These are phyloP conservation scores for Eudorina sp. DNA, from an alignment of 139 green algal species.

Conservation along the genomic window DNA sequence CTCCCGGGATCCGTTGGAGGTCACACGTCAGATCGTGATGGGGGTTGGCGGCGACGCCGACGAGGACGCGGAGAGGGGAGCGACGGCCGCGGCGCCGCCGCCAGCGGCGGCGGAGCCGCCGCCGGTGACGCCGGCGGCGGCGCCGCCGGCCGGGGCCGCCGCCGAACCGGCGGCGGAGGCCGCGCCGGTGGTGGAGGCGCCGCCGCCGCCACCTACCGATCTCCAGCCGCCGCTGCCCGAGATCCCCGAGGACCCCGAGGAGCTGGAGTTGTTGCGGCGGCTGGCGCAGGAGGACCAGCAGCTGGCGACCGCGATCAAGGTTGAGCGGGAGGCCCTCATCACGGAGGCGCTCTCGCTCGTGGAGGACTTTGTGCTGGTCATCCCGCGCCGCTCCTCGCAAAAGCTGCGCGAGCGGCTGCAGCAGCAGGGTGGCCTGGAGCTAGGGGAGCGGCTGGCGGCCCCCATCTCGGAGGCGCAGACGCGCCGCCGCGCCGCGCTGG, in stretches of 20 bases:
- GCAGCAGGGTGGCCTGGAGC: constrained; percentile 7
- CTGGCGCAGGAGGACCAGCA: not conserved
- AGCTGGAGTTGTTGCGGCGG: not conserved
- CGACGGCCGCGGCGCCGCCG: not conserved
- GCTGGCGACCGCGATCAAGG: not conserved
- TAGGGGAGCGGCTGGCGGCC: not conserved
- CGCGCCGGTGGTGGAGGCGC: too few relatives aligned
- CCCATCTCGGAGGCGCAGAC: not conserved
- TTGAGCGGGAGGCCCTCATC: not conserved
- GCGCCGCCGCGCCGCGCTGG: not conserved
- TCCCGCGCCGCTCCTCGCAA: constrained; percentile 16
- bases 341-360: not conserved
- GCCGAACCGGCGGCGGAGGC: not conserved
- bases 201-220: not conserved
- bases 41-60: not conserved
- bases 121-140: not conserved
- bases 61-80: not conserved
- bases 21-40: not conserved
- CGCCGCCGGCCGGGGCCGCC: not conserved
- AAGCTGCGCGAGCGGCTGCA: constrained; percentile 5
- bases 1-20: not conserved
- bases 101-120: not conserved
- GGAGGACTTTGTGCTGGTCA: constrained; percentile 44
- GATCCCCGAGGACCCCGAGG: not conserved
- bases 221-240: not conserved